phyloP scores from a whole-genome alignment of 2,329 filamentous ascomycete genomes.

The Leptodontidium sp. region DNA sequence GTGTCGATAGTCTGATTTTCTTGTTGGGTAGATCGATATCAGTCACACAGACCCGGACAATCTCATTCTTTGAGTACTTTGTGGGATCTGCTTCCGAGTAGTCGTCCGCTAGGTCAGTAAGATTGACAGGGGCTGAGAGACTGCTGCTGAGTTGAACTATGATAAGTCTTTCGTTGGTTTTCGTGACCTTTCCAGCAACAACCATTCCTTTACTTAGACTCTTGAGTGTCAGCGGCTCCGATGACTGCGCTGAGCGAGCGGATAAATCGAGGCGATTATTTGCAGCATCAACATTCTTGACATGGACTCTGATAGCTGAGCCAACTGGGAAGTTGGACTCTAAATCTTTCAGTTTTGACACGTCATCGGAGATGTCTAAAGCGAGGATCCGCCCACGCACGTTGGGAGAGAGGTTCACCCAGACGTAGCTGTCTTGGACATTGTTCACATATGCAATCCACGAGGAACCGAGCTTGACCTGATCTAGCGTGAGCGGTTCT shows the following conservation, averaged over 20 bases:
- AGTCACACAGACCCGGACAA: constrained; percentile 86
- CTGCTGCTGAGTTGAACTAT: constrained; percentile 85
- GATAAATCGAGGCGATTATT: constrained; percentile 84
- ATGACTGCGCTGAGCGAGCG: constrained; percentile 68
- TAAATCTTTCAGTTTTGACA: constrained; percentile 79
- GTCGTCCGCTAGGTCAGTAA: constrained; percentile 87
- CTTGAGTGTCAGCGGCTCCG: constrained; percentile 69
- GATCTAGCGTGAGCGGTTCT: constrained; percentile 73
- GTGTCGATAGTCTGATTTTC: constrained; percentile 79
- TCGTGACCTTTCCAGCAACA: constrained; percentile 83
- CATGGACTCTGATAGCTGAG: constrained; percentile 83
- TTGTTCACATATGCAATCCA: constrained; percentile 93
- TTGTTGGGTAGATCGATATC: constrained; percentile 86
- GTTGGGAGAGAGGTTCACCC: constrained; percentile 90
- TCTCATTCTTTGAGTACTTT: constrained; percentile 81
- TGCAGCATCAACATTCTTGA: constrained; percentile 75
- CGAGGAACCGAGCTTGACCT: constrained; percentile 74
- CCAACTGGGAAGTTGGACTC: constrained; percentile 85
- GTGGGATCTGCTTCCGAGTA: constrained; percentile 81
- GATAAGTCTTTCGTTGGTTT: constrained; percentile 82
- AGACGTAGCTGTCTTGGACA: constrained; percentile 78
- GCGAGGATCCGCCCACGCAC: constrained; percentile 84
- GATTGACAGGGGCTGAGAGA: constrained; percentile 79
- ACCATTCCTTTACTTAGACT: constrained; percentile 82
- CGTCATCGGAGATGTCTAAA: constrained; percentile 87